These are phyloP conservation scores for Platanthera zijinensis DNA, from an alignment of 106 monocot genomes.

Conservation along the genomic window DNA sequence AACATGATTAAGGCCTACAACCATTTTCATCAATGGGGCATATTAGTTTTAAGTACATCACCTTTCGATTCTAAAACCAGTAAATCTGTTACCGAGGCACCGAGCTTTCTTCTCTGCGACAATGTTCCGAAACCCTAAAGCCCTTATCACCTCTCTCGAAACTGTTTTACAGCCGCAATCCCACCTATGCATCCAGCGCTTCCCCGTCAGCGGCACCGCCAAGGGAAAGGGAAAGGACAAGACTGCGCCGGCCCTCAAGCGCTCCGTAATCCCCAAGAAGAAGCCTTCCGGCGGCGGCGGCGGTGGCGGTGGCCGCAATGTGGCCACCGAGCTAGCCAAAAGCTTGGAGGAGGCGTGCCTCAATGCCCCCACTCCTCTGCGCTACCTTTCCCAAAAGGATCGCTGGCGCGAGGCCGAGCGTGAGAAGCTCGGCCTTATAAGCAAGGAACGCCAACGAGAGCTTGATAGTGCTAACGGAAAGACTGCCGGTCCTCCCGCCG, in stretches of 20 bases:
- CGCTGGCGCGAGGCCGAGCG: conserved; percentile 65
- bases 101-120: too few species aligned
- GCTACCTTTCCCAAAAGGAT: conserved; percentile 53
- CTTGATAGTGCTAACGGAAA: conserved; percentile 34
- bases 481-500: not conserved
- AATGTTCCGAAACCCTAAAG: conserved; percentile 9
- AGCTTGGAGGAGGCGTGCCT: conserved; percentile 57
- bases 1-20: too few species aligned
- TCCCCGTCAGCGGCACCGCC: conserved; percentile 78
- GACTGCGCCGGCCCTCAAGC: conserved; percentile 50
- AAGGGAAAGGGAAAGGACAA: conserved; percentile 99
- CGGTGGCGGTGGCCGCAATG: conserved; percentile 22
- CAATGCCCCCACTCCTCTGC: conserved; percentile 54
- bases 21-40: too few species aligned
- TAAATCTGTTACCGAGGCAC: not conserved
- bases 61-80: not conserved
- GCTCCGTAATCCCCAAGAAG: conserved; percentile 50
- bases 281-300: conserved; percentile 19
- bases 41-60: too few species aligned
- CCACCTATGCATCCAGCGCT: conserved; percentile 24
- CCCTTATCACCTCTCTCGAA: conserved; percentile 5
- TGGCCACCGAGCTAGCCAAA: conserved; percentile 25
- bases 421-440: conserved; percentile 81
- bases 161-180: conserved; percentile 4
- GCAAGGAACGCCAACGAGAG: conserved; percentile 73